These are phyloP conservation scores for Talaromyces albobiverticillius DNA, from an alignment of 2,329 filamentous ascomycete species.

Conservation along the genomic window DNA sequence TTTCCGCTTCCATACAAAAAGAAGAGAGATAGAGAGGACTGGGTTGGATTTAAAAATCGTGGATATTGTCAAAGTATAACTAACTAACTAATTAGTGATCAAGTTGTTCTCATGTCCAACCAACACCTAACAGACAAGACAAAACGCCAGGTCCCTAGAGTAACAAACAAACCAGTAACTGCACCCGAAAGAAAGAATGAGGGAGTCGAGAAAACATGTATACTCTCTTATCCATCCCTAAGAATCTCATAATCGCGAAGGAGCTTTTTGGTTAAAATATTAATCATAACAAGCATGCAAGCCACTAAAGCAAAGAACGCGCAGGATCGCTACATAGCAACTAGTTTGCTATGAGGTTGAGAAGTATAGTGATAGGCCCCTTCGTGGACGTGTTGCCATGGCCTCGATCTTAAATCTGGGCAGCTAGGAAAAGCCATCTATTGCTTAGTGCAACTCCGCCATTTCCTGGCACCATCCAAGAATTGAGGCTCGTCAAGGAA, in stretches of 20 bases:
- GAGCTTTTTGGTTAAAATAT: not conserved
- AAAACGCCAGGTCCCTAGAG: not conserved
- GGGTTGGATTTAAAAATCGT: not conserved
- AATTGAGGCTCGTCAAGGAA: conserved; percentile 73
- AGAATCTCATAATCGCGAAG: no score
- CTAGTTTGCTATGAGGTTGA: not conserved
- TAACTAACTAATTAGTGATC: no score
- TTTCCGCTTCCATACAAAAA: no score
- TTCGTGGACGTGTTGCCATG: not conserved
- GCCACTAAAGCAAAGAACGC: not conserved
- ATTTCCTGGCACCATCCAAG: conserved; percentile 59
- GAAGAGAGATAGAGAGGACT: no score
- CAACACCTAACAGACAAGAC: not conserved
- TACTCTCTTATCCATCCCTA: not conserved
- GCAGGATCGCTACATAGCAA: not conserved
- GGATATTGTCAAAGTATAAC: not conserved
- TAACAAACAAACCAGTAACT: not conserved
- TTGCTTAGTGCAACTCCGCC: conserved; percentile 65
- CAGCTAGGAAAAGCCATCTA: conserved; percentile 81
- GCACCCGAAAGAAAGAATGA: not conserved
- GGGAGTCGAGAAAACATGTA: not conserved
- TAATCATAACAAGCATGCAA: not conserved
- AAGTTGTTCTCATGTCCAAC: not conserved
- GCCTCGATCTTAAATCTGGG: conserved; percentile 71
- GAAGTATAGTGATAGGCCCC: not conserved